Base-by-base conservation (phyloP, 108 stramenopile species). In the Skeletonema tropicum region DNA sequence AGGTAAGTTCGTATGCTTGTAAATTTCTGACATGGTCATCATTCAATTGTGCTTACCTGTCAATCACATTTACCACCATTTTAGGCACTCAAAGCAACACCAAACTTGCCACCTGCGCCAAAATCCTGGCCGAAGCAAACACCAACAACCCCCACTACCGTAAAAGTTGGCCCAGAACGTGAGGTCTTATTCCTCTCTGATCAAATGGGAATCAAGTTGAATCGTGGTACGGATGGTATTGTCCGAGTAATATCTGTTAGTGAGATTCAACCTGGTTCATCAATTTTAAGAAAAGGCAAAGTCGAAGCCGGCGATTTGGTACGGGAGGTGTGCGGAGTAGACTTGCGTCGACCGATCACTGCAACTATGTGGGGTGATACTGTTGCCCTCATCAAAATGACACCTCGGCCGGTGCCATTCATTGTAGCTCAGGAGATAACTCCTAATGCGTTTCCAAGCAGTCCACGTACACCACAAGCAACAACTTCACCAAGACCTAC, bases 321-420 rank as follows among this genome's bases (percentile, higher is more conserved):
- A 38, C 76, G 94, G 45, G 94, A 95, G 67, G 91, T 89, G 26
- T 92, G 89, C 1, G 94, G 94, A 57, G 91, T 95, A 12, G 94
- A 95, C 61, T 66, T 95, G 15, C 80, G 94, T 45, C 78, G 94
- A 39, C 94, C 94, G 2, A 89, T 95, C 60, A 95, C 94, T 21
- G 91, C 90, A 63, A 87, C 90, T 14, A 95, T 95, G 94, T 95
- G 94, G 94, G 83, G 92, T 15, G 94, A 95, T 64, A 95, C 94
- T 11, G 94, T 95, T 9, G 94, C 94, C 29, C 72, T 95, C 55
- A 89, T 95, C 57, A 92, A 92, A 63, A 89, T 95, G 87, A 88
- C 90, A 61, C 89, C 94, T 23, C 79, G 94, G 64, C 94, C 94
- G 10, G 83, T 95, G 26, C 60, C 60, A 21, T 62, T 95, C 6